These are phyloP conservation scores for Ambrosiella cleistominuta DNA, from an alignment of 2,329 filamentous ascomycete species.

Conservation along the genomic window DNA sequence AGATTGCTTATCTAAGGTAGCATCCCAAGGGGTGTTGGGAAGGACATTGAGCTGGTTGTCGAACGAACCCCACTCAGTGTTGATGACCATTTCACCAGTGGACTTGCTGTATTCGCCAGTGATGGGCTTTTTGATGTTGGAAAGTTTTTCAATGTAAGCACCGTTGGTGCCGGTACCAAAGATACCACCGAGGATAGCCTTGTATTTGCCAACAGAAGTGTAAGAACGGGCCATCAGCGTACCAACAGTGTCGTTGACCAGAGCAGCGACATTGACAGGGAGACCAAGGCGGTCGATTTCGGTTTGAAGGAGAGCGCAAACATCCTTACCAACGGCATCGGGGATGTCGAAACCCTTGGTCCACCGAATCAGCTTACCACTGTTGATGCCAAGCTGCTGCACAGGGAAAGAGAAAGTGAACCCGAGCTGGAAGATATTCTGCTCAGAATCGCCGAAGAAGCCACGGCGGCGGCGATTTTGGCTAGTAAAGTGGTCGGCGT, in stretches of 20 bases:
- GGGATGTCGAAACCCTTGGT: slow-evolving; percentile 96
- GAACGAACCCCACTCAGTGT: slow-evolving; percentile 97
- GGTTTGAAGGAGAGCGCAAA: slow-evolving; percentile 72
- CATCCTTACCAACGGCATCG: slow-evolving; percentile 88
- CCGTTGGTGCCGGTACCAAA: slow-evolving; percentile 97
- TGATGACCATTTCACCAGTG: slow-evolving; percentile 91
- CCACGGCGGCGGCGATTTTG: slow-evolving; percentile 36
- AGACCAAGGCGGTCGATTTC: slow-evolving; percentile 78
- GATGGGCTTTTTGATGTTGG: slow-evolving; percentile 64
- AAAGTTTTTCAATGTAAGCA: slow-evolving; percentile 84
- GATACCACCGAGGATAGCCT: slow-evolving; percentile 83
- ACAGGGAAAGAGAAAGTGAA: slow-evolving; percentile 99
- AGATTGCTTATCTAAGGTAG: slow-evolving; percentile 57
- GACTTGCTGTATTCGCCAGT: slow-evolving; percentile 55
- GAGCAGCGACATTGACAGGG: slow-evolving; percentile 82
- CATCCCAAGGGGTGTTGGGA: slow-evolving; percentile 71
- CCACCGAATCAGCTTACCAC: slow-evolving; percentile 86
- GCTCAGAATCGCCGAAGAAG: slow-evolving; percentile 38
- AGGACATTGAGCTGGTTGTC: slow-evolving; percentile 84
- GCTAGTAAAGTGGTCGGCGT: slow-evolving; percentile 58
- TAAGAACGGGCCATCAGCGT: slow-evolving; percentile 97
- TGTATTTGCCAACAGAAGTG: slow-evolving; percentile 71
- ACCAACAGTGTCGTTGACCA: slow-evolving; percentile 95
- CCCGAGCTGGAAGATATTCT: slow-evolving; percentile 73
- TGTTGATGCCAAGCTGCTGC: slow-evolving; percentile 86